These are phyloP conservation scores for Oryza longistaminata DNA, from an alignment of 176 grass and related monocot genomes.

Conservation along the genomic window DNA sequence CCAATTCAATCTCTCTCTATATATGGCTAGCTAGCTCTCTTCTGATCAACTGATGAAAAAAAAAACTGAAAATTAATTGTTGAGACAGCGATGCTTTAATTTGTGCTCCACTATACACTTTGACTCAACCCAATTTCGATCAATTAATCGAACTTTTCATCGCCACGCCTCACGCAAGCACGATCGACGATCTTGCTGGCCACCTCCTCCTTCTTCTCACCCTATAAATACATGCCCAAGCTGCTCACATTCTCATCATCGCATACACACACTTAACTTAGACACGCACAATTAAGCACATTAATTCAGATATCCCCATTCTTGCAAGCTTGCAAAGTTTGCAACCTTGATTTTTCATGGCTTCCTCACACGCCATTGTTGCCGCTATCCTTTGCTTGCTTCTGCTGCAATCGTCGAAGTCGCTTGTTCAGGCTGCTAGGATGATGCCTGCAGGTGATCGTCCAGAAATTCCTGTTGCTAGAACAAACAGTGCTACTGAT, in stretches of 20 bases:
- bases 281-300: neutral
- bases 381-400: constrained; percentile 15
- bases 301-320: neutral
- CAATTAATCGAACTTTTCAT: neutral
- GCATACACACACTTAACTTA: neutral
- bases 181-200: neutral
- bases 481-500: neutral
- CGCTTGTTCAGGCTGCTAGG: constrained; percentile 39
- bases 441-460: constrained; percentile 27
- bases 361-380: constrained; percentile 29
- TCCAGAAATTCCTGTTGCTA: neutral
- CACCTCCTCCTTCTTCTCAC: neutral
- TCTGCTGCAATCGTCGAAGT: constrained; percentile 10
- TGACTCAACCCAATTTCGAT: constrained; percentile 19
- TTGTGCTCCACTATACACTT: constrained; percentile 20
- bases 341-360: constrained; percentile 20
- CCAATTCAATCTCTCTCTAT: constrained; percentile 5
- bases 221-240: constrained; percentile 40
- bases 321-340: neutral
- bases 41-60: neutral
- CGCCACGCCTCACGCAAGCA: constrained; percentile 5
- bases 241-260: constrained; percentile 22
- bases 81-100: neutral
- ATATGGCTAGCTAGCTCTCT: no score
- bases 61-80: neutral